phyloP scores from a whole-genome alignment of 306 rosid species.

The Oxytropis ochrocephala region DNA sequence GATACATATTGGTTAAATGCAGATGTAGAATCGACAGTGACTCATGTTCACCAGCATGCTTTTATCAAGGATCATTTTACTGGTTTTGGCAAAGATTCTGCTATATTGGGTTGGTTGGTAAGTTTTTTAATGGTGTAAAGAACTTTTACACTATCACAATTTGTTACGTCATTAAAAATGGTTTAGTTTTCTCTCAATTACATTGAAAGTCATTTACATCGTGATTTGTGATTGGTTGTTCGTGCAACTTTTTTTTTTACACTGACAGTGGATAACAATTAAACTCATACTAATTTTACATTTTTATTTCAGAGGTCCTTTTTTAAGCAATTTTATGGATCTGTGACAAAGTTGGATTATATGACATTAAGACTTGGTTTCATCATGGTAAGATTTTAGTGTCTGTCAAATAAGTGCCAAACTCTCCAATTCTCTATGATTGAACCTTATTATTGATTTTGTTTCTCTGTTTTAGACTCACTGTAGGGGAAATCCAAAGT shows the following conservation, averaged over 20 bases:
- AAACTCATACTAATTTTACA: background rate
- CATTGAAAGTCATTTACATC: too few relatives aligned
- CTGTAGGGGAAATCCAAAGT: slow-evolving; percentile 64
- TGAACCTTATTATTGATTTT: background rate
- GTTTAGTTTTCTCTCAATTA: too few relatives aligned
- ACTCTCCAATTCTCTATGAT: background rate
- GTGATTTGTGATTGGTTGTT: too few relatives aligned
- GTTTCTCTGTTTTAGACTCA: slow-evolving; percentile 53
- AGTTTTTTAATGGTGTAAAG: slow-evolving; percentile 19
- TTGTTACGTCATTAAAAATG: too few relatives aligned
- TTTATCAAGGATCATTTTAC: slow-evolving; percentile 59
- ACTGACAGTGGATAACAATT: too few relatives aligned
- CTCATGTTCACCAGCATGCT: slow-evolving; percentile 60
- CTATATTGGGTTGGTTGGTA: slow-evolving; percentile 74
- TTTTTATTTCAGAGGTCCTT: slow-evolving; percentile 59
- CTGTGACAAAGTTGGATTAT: slow-evolving; percentile 75
- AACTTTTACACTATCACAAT: too few relatives aligned
- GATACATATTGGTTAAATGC: slow-evolving; percentile 29
- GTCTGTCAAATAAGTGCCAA: background rate
- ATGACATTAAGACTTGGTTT: slow-evolving; percentile 75
- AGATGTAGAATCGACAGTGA: slow-evolving; percentile 38
- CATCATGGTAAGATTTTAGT: slow-evolving; percentile 52
- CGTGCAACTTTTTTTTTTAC: too few relatives aligned
- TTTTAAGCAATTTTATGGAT: slow-evolving; percentile 76
- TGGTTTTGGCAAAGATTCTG: slow-evolving; percentile 62